A percentile compares a stretch with the other conserved stretches of the same genome.
These are phyloP conservation scores for Tricholoma bakamatsutake DNA, from an alignment of 768 basidiomycete genomes.

Conservation along the genomic window DNA sequence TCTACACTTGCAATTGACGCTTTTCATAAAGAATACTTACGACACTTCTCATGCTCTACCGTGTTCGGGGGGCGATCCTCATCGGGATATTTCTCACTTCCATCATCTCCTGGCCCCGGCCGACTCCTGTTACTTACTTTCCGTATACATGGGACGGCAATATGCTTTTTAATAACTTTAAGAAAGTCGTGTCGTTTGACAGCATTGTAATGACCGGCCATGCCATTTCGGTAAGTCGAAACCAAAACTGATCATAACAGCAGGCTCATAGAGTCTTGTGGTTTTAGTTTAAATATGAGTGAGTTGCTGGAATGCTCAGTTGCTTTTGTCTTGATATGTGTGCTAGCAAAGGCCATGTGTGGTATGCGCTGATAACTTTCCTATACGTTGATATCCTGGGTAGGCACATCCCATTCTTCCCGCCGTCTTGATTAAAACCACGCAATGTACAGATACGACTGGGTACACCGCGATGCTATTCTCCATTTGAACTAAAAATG, in stretches of 20 bases:
- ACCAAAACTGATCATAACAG: no score
- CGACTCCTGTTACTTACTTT: conserved; percentile 75
- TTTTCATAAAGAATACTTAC: conserved; percentile 59
- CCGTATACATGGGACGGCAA: conserved; percentile 67
- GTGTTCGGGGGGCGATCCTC: conserved; percentile 76
- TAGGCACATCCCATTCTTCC: conserved; percentile 22
- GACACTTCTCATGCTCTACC: conserved; percentile 76
- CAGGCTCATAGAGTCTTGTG: conserved; percentile 5
- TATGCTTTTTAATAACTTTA: conserved; percentile 77
- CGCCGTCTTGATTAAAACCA: conserved; percentile 1
- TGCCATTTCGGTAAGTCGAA: conserved; percentile 51
- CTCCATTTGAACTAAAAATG: not conserved
- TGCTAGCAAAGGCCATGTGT: conserved; percentile 62
- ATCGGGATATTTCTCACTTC: conserved; percentile 82
- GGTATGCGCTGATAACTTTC: conserved; percentile 88
- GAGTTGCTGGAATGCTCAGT: conserved; percentile 5
- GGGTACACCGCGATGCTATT: conserved; percentile 23
- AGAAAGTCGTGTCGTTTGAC: conserved; percentile 75
- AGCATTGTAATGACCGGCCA: conserved; percentile 57
- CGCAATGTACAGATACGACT: conserved; percentile 38
- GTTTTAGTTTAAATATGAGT: conserved; percentile 43
- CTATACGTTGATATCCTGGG: conserved; percentile 85
- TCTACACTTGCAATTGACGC: not conserved
- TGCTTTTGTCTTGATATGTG: conserved; percentile 7
- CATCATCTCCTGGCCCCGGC: conserved; percentile 85